These are phyloP conservation scores for Trametes cinnabarina DNA, from an alignment of 768 basidiomycete species.

Conservation along the genomic window DNA sequence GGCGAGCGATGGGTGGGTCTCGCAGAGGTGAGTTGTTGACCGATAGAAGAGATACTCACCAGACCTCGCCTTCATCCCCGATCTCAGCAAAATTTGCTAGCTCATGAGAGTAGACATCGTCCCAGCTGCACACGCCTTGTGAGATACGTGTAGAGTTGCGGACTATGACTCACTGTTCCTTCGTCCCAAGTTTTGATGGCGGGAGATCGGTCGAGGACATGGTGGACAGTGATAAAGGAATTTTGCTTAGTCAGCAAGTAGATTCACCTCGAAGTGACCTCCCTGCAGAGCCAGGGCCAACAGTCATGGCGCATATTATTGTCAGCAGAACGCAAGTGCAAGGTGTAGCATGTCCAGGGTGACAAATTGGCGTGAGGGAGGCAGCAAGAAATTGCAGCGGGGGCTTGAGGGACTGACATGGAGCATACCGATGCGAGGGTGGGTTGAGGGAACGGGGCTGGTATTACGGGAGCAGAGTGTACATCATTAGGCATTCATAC, in stretches of 20 bases:
- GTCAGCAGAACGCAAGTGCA: too few species aligned
- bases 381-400: too few species aligned
- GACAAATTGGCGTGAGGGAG: too few species aligned
- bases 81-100: conserved; percentile 70
- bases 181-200: conserved; percentile 77
- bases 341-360: too few species aligned
- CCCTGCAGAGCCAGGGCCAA: neutral
- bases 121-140: conserved; percentile 55
- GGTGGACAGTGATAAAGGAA: conserved; percentile 13
- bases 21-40: too few species aligned
- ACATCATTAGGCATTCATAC: conserved; percentile 22
- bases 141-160: too few species aligned
- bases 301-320: too few species aligned
- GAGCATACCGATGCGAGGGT: neutral
- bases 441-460: conserved; percentile 5
- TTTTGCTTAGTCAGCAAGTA: conserved; percentile 29
- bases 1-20: neutral
- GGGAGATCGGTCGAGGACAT: conserved; percentile 43
- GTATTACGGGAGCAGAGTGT: conserved; percentile 19
- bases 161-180: conserved; percentile 60
- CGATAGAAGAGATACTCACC: conserved; percentile 47
- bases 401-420: too few species aligned
- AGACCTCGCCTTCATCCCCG: conserved; percentile 83
- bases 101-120: conserved; percentile 69
- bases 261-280: neutral